Base-by-base conservation (phyloP, 192 early-diverging fungal genomes). In the Coemansia sp. region DNA sequence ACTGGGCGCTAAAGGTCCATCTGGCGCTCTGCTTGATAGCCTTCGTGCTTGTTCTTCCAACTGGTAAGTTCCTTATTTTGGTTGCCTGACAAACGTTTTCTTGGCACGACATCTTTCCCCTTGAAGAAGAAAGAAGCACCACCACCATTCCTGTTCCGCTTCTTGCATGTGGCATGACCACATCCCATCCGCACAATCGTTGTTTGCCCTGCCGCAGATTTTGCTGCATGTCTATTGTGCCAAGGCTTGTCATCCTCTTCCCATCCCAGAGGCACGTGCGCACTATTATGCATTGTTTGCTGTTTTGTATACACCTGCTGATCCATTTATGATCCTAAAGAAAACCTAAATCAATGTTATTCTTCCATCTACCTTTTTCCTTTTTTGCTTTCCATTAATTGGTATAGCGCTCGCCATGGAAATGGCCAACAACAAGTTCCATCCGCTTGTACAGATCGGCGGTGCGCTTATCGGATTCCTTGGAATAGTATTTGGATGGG, bases 401-500 rank as follows among this genome's bases (percentile, higher is more conserved):
- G 64, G n/a, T n/a, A n/a, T 79, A 79, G 76, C 67, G 9, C 71
- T 88, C 70, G 74, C 87, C 0, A 61, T 88, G 61, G 88, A 85
- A 8, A 18, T 84, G 21, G 84, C 81, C 9, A 63, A 65, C 16
- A 67, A 84, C 71, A 73, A 59, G 20, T 81, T 75, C 75, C 87
- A 88, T 59, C 71, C 84, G 8, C 74, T 84, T 10, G 71, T 80
- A 10, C 87, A 88, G 66, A 61, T 83, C 15, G 31, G 74, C 3
- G 88, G 84, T 20, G 66, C 83, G 12, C 13, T 67, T 18, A 30
- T 86, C 18, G 74, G 74, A 30, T 63, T 84, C 2, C 48, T 80
- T n/a, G 87, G 87, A n/a, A 83, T 81, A 25, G 68, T 86, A 21
- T 79, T 89, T 30, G 88, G 82, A 2, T 87, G 86, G 81, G 65